Evolutionary conservation across 169 alveolate species (phyloP).

Genomic region (Cryptosporidium meleagridis): DNA sequence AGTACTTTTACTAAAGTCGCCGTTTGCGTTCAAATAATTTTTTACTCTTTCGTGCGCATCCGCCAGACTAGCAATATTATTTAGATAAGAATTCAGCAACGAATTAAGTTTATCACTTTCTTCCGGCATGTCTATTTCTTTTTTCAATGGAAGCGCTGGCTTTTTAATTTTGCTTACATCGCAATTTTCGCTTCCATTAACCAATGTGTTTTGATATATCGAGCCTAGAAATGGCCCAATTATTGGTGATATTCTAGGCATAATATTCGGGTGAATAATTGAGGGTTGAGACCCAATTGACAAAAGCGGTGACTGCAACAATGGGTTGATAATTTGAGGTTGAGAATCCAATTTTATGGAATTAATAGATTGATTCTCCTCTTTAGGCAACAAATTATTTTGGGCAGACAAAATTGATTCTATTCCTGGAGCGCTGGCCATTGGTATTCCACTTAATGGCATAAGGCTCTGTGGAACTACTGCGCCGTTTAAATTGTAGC

Average conservation of each 20-base stretch:
- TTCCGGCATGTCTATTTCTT: neutral
- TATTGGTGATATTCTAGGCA: conserved; percentile 29
- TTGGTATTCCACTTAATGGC: conserved; percentile 8
- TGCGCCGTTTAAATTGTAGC: conserved; percentile 1
- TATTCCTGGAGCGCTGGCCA: conserved; percentile 9
- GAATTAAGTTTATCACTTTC: conserved; percentile 23
- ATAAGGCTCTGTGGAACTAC: conserved; percentile 8
- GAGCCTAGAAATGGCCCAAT: conserved; percentile 2
- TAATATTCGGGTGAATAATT: neutral
- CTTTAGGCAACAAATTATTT: neutral
- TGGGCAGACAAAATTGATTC: conserved; percentile 5
- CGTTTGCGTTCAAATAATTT: neutral
- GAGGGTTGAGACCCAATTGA: conserved; percentile 22
- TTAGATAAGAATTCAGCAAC: conserved; percentile 19
- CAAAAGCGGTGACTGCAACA: conserved; percentile 4
- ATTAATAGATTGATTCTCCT: conserved; percentile 21
- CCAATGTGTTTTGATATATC: neutral
- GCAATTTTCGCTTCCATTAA: neutral
- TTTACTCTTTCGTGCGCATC: conserved; percentile 41
- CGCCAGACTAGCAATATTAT: conserved; percentile 7
- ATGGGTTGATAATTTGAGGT: conserved; percentile 6
- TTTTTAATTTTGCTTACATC: neutral
- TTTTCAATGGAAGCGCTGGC: neutral
- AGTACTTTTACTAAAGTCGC: neutral
- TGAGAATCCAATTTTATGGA: conserved; percentile 16